Conservation (phyloP, 768 basidiomycete genomes). For the Boletus sp. region DNA sequence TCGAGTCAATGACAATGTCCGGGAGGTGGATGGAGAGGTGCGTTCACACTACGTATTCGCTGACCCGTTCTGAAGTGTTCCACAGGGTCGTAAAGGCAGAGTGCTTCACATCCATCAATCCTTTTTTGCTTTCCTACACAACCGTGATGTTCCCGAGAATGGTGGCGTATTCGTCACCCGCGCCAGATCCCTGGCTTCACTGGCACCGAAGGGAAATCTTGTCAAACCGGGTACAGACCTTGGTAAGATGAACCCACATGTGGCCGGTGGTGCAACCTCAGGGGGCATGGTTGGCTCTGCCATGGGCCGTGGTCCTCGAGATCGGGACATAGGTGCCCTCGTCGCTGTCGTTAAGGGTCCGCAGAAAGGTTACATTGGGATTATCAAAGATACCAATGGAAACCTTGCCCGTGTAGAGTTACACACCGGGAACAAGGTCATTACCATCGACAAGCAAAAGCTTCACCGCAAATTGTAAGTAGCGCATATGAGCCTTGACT, state of each 20-base stretch:
- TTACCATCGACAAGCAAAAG: slow-evolving; percentile 82
- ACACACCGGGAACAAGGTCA: slow-evolving; percentile 82
- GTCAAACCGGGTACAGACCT: slow-evolving; percentile 69
- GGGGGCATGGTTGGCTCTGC: slow-evolving; percentile 83
- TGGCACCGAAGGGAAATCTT: slow-evolving; percentile 81
- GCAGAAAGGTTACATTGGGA: slow-evolving; percentile 86
- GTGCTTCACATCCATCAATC: slow-evolving; percentile 94
- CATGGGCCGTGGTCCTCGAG: slow-evolving; percentile 77
- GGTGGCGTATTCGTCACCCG: slow-evolving; percentile 94
- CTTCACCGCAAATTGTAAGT: slow-evolving; percentile 70
- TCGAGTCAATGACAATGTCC: slow-evolving; percentile 84
- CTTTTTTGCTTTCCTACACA: slow-evolving; percentile 90
- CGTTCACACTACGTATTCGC: slow-evolving; percentile 18
- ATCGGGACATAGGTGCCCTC: slow-evolving; percentile 73
- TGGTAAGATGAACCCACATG: slow-evolving; percentile 87
- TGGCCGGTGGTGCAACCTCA: slow-evolving; percentile 47
- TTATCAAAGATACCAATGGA: slow-evolving; percentile 94
- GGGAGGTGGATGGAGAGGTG: slow-evolving; percentile 88
- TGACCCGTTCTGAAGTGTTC: neutral
- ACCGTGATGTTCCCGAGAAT: slow-evolving; percentile 86
- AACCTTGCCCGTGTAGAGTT: slow-evolving; percentile 84
- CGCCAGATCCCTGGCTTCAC: slow-evolving; percentile 73
- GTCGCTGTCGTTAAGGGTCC: slow-evolving; percentile 84
- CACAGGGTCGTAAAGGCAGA: slow-evolving; percentile 77
- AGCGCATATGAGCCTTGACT: neutral